Percentiles rank a stretch among this genome's conserved stretches.
Evolutionary conservation across 768 basidiomycete genomes (phyloP).

Genomic region (Phanerochaete sordida): DNA sequence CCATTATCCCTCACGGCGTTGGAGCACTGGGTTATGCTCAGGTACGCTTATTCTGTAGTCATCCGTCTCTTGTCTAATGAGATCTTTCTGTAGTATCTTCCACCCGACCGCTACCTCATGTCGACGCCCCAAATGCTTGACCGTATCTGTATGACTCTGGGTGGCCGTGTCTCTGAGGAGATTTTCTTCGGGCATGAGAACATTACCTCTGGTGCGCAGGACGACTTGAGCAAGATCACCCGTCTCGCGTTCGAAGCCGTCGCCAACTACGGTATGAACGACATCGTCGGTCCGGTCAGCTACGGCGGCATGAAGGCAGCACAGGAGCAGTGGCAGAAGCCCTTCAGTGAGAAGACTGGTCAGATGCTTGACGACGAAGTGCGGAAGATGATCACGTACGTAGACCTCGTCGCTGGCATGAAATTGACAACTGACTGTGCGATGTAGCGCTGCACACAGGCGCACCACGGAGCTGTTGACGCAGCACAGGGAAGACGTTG

Average conservation of each 20-base stretch:
- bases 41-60: conserved; percentile 35
- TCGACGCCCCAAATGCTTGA: conserved; percentile 90
- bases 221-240: conserved; percentile 97
- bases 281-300: conserved; percentile 90
- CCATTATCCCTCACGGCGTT: conserved; percentile 95
- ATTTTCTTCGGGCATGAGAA: conserved; percentile 92
- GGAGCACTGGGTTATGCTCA: conserved; percentile 97
- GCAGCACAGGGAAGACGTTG: conserved; percentile 80
- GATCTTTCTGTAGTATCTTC: conserved; percentile 64
- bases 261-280: conserved; percentile 97
- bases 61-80: not conserved
- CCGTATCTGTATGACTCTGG: conserved; percentile 97
- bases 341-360: conserved; percentile 96
- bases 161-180: conserved; percentile 96
- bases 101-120: conserved; percentile 92
- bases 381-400: conserved; percentile 89
- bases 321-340: conserved; percentile 91
- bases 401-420: conserved; percentile 4
- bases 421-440: conserved; percentile 13
- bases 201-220: conserved; percentile 97
- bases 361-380: conserved; percentile 91
- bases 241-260: conserved; percentile 96
- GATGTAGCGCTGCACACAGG: conserved; percentile 63
- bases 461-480: conserved; percentile 81
- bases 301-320: conserved; percentile 90